phyloP scores from a whole-genome alignment of 2,329 filamentous ascomycete genomes.

The Myriosclerotinia duriaeana region DNA sequence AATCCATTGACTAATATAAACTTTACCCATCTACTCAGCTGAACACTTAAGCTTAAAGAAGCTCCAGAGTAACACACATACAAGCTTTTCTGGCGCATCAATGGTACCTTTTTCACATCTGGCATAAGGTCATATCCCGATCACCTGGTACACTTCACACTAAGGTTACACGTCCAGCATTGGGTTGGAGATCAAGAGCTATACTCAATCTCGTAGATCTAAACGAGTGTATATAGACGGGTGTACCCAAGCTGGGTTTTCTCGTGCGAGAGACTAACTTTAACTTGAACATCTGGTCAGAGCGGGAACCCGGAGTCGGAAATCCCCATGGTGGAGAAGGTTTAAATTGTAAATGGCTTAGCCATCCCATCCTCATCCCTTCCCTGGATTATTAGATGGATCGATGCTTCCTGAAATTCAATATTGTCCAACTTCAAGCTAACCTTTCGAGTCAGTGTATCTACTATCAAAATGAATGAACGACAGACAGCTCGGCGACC shows the following conservation, averaged over 20 bases:
- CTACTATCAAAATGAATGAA: not conserved
- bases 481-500: not conserved
- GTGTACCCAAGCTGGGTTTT: not conserved
- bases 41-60: not conserved
- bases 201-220: not conserved
- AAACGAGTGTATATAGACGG: not conserved
- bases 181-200: not conserved
- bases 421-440: not conserved
- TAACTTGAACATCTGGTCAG: not conserved
- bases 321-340: not conserved
- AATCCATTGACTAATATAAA: not conserved
- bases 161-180: too few species aligned
- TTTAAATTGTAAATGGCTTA: not conserved
- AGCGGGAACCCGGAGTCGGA: not conserved
- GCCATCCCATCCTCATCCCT: not conserved
- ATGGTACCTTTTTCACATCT: not conserved
- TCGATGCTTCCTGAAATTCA: not conserved
- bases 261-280: not conserved
- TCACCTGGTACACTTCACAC: not conserved
- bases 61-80: constrained; percentile 1
- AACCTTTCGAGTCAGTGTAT: not conserved
- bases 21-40: not conserved
- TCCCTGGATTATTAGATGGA: not conserved
- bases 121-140: too few species aligned
- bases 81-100: not conserved